These are phyloP conservation scores for Ilyonectria mors-panacis DNA, from an alignment of 2,329 filamentous ascomycete species.

Conservation along the genomic window DNA sequence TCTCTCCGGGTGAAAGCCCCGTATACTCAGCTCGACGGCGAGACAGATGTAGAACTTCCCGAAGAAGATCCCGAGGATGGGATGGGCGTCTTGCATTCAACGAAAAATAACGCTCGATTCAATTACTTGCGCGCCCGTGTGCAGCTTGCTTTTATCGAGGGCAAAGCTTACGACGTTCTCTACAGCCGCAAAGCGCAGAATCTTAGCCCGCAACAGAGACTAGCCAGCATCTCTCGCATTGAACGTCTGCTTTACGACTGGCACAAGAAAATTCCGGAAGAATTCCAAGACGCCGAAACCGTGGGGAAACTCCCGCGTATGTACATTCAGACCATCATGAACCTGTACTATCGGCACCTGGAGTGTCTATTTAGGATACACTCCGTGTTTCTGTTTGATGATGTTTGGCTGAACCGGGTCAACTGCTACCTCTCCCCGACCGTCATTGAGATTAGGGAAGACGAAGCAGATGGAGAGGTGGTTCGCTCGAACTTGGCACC, in stretches of 20 bases:
- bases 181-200: constrained; percentile 24
- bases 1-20: constrained; percentile 52
- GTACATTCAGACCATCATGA: constrained; percentile 22
- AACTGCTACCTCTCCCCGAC: constrained; percentile 30
- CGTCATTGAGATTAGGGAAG: constrained; percentile 36
- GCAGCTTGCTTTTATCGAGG: constrained; percentile 40
- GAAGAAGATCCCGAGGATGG: constrained; percentile 22
- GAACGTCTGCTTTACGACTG: constrained; percentile 35
- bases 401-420: constrained; percentile 35
- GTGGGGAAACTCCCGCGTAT: constrained; percentile 16
- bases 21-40: constrained; percentile 53
- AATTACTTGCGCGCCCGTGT: constrained; percentile 35
- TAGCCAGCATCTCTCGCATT: background rate
- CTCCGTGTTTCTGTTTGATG: constrained; percentile 40
- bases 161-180: constrained; percentile 37
- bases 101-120: constrained; percentile 18
- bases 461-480: constrained; percentile 26
- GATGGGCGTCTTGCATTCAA: constrained; percentile 32
- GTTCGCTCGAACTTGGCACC: constrained; percentile 31
- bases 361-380: constrained; percentile 36
- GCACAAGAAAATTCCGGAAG: constrained; percentile 28
- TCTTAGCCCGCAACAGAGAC: constrained; percentile 24
- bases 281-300: constrained; percentile 11
- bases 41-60: constrained; percentile 53
- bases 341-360: constrained; percentile 36